A percentile compares a stretch with the other conserved stretches of the same genome.
These are phyloP conservation scores for Harringtonia aguacate DNA, from an alignment of 2,329 filamentous ascomycete genomes.

Conservation along the genomic window DNA sequence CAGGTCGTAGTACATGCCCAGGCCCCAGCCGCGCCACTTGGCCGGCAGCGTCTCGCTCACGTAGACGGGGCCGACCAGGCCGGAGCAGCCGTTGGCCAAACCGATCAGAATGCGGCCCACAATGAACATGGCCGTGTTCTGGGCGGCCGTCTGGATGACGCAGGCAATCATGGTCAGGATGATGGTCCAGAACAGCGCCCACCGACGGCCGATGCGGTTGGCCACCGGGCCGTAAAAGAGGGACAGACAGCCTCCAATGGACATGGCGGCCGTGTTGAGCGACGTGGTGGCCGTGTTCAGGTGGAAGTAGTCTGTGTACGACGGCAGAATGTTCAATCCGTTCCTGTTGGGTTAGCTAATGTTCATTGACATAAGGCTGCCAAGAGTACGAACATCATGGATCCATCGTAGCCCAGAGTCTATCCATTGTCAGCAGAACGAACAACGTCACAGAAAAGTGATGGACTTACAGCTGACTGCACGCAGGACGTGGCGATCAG, in stretches of 20 bases:
- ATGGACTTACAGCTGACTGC: no score
- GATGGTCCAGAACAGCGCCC: constrained; percentile 9
- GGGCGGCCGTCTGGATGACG: constrained; percentile 10
- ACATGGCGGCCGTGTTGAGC: constrained; percentile 7
- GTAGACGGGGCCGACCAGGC: constrained; percentile 22
- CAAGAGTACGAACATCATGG: no score
- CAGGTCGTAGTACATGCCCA: neutral
- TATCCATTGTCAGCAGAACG: no score
- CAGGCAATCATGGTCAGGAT: constrained; percentile 9
- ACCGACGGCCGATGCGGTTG: constrained; percentile 13
- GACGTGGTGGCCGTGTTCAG: constrained; percentile 17
- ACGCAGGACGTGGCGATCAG: no score
- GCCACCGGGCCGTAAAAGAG: constrained; percentile 12
- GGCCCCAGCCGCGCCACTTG: neutral
- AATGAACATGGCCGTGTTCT: constrained; percentile 45
- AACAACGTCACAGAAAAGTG: no score
- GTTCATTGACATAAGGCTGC: no score
- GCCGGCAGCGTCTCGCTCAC: constrained; percentile 32
- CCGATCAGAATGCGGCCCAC: constrained; percentile 49
- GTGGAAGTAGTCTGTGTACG: constrained; percentile 21
- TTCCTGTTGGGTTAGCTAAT: no score
- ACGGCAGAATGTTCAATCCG: constrained; percentile 21
- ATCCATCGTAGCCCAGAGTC: no score
- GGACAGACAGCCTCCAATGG: constrained; percentile 12
- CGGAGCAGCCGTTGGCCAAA: constrained; percentile 25